Conservation (phyloP, 2,329 filamentous ascomycete species). For the Pestalotiopsis sp. region DNA sequence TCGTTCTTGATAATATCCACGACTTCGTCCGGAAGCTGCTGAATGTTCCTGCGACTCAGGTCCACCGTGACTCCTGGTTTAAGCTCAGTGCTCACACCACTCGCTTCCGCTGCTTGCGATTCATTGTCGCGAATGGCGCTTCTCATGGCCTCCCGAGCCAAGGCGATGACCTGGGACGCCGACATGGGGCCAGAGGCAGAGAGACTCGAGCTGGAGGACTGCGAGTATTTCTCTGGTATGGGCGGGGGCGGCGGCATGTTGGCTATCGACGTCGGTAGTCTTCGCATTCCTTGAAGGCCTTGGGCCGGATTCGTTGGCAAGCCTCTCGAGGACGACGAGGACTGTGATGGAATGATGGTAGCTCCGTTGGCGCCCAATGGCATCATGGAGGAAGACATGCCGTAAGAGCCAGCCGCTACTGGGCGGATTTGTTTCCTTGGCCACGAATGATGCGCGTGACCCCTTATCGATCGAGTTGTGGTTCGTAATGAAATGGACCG, state of each 20-base stretch:
- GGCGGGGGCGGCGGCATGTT: conserved; percentile 43
- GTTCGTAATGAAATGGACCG: conserved; percentile 1
- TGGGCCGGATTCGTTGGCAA: conserved; percentile 27
- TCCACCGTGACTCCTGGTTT: conserved; percentile 77
- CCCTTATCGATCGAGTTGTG: neutral
- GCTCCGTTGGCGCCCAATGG: conserved; percentile 30
- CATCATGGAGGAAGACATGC: conserved; percentile 17
- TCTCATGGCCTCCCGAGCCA: conserved; percentile 68
- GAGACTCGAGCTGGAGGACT: conserved; percentile 42
- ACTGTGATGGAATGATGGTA: conserved; percentile 26
- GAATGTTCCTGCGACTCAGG: conserved; percentile 73
- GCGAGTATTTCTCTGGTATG: conserved; percentile 47
- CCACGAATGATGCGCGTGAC: neutral
- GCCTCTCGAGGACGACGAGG: conserved; percentile 27
- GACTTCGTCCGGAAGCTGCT: conserved; percentile 70
- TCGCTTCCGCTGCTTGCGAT: conserved; percentile 61
- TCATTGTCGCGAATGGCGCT: conserved; percentile 66
- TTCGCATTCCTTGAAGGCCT: conserved; percentile 26
- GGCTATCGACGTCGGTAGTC: conserved; percentile 23
- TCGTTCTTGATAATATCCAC: conserved; percentile 74
- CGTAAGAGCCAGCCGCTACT: conserved; percentile 6
- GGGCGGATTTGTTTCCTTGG: neutral
- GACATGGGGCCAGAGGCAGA: conserved; percentile 55
- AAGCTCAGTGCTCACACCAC: conserved; percentile 58
- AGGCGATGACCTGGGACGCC: conserved; percentile 62